Conservation (phyloP, 2,329 filamentous ascomycete genomes). For the Coleophoma cylindrospora region DNA sequence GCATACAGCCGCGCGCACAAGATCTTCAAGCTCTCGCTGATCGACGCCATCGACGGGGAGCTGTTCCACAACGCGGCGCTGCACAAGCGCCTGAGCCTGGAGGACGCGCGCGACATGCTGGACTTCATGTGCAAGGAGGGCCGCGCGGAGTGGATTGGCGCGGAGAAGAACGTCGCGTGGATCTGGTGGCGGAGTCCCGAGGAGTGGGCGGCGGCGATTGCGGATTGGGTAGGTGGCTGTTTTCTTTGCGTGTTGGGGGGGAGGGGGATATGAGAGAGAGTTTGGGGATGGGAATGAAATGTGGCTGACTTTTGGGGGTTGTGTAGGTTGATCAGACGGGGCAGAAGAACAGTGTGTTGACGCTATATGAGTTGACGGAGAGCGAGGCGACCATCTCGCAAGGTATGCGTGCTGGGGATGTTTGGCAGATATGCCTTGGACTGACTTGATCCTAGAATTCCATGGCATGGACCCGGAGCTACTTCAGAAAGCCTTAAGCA, state of each 20-base stretch:
- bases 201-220: constrained; percentile 81
- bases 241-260: neutral
- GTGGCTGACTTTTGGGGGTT: constrained; percentile 6
- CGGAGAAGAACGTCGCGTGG: constrained; percentile 56
- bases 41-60: constrained; percentile 48
- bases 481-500: constrained; percentile 70
- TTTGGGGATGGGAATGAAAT: neutral
- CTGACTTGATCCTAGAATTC: constrained; percentile 52
- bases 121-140: constrained; percentile 55
- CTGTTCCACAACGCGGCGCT: constrained; percentile 56
- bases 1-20: constrained; percentile 76
- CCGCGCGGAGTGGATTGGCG: constrained; percentile 60
- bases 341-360: constrained; percentile 84
- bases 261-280: neutral
- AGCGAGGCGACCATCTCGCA: constrained; percentile 73
- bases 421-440: no score
- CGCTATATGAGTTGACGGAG: constrained; percentile 84
- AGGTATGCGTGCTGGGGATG: constrained; percentile 37
- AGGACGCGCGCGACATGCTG: constrained; percentile 53
- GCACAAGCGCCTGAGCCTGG: constrained; percentile 41
- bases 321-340: constrained; percentile 68
- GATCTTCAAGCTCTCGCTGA: constrained; percentile 69
- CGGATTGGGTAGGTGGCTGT: constrained; percentile 58
- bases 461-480: constrained; percentile 83
- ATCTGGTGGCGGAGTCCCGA: constrained; percentile 83